Conservation (phyloP, 352 stramenopile genomes). For the Phytophthora syringae region DNA sequence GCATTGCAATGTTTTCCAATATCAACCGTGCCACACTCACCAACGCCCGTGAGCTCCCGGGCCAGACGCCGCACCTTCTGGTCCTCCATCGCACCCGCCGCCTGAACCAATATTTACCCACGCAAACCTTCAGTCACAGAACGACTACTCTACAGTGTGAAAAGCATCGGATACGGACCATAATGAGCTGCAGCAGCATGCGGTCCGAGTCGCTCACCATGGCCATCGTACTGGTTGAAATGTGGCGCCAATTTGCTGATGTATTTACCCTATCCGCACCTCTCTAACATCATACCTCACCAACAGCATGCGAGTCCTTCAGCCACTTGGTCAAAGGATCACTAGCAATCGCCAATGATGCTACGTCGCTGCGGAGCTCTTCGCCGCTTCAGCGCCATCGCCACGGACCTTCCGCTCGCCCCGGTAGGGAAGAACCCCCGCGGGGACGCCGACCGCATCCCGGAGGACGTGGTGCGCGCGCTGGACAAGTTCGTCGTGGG, state of each 20-base stretch:
- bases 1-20: neutral
- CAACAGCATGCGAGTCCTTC: no score
- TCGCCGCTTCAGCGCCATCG: constrained; percentile 30
- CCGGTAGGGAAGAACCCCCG: constrained; percentile 6
- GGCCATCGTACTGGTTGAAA: constrained; percentile 36
- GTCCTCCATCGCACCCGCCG: constrained; percentile 73
- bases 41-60: constrained; percentile 70
- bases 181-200: constrained; percentile 81
- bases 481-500: constrained; percentile 98
- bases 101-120: constrained; percentile 33
- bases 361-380: constrained; percentile 25
- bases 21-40: constrained; percentile 24
- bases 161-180: constrained; percentile 38
- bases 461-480: constrained; percentile 92
- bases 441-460: constrained; percentile 65
- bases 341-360: constrained; percentile 18
- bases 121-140: neutral
- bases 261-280: neutral
- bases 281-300: constrained; percentile 1
- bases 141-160: neutral
- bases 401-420: constrained; percentile 23
- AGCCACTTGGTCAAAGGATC: constrained; percentile 18
- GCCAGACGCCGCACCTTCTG: constrained; percentile 58
- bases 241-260: constrained; percentile 28
- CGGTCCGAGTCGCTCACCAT: constrained; percentile 66